Evolutionary conservation across 768 basidiomycete species (phyloP).

Genomic region (Calocybe cyanea): DNA sequence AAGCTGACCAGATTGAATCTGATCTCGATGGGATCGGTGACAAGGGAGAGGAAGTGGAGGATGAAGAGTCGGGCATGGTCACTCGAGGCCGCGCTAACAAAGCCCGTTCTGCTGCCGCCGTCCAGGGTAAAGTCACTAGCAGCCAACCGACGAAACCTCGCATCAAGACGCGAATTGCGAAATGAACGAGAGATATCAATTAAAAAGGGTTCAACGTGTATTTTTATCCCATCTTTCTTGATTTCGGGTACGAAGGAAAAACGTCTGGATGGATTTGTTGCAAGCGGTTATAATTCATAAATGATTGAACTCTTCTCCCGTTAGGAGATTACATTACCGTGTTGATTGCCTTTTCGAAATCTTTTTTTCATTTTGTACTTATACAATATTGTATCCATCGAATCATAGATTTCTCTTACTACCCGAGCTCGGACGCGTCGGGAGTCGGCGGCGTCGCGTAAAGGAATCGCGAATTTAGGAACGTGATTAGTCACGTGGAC

Average conservation of each 20-base stretch:
- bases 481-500: constrained; percentile 20
- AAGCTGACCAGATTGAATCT: constrained; percentile 13
- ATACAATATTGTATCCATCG: neutral
- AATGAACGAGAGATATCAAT: constrained; percentile 1
- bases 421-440: no score
- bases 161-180: constrained; percentile 9
- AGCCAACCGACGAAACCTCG: constrained; percentile 7
- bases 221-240: constrained; percentile 8
- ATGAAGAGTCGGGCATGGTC: constrained; percentile 27
- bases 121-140: constrained; percentile 2
- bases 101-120: constrained; percentile 4
- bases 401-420: neutral
- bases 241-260: neutral
- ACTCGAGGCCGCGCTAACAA: constrained; percentile 33
- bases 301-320: no score
- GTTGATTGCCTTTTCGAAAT: neutral
- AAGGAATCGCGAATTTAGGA: constrained; percentile 9
- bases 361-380: constrained; percentile 6
- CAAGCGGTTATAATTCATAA: constrained; percentile 1
- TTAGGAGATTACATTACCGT: neutral
- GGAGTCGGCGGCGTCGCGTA: no score
- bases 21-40: constrained; percentile 13
- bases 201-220: constrained; percentile 1
- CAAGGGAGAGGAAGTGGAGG: constrained; percentile 19
- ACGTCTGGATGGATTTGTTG: constrained; percentile 8